These are phyloP conservation scores for Fonsecaea pedrosoi DNA, from an alignment of 2,329 filamentous ascomycete species.

Conservation along the genomic window DNA sequence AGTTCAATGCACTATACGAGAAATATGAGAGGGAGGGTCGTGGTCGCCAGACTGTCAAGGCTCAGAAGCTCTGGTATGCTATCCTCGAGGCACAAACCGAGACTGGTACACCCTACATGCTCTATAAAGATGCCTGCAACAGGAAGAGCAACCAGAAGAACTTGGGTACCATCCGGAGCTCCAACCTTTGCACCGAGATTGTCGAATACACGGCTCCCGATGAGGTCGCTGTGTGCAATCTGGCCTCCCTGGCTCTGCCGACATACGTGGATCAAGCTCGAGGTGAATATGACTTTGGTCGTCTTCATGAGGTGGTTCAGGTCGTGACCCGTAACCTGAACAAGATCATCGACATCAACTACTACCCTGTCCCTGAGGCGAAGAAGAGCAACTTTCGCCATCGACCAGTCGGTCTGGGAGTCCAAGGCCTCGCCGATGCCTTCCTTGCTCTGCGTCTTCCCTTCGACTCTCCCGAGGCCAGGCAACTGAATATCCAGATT, in stretches of 20 bases:
- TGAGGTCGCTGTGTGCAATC: constrained; percentile 97
- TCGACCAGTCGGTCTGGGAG: constrained; percentile 92
- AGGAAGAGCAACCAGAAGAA: constrained; percentile 99
- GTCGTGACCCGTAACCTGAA: constrained; percentile 95
- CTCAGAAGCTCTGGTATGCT: constrained; percentile 99
- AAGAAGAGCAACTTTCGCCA: constrained; percentile 97
- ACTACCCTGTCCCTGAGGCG: constrained; percentile 96
- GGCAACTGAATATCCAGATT: constrained; percentile 94
- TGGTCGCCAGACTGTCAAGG: constrained; percentile 89
- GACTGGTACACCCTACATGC: constrained; percentile 99
- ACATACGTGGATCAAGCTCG: constrained; percentile 86
- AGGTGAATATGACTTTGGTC: constrained; percentile 91
- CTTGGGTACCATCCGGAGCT: constrained; percentile 95
- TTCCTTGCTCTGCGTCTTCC: constrained; percentile 97
- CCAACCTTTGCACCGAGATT: constrained; percentile 98
- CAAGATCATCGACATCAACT: constrained; percentile 97
- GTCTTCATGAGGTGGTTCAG: constrained; percentile 91
- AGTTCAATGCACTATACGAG: constrained; percentile 94
- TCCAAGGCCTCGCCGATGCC: constrained; percentile 95
- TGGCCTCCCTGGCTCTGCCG: constrained; percentile 91
- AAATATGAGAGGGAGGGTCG: constrained; percentile 85
- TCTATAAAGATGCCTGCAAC: constrained; percentile 99
- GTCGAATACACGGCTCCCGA: constrained; percentile 96
- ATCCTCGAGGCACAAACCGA: constrained; percentile 98
- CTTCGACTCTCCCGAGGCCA: constrained; percentile 94